Evolutionary conservation across 176 grass and related monocot genomes (phyloP).

Genomic region (Oryza brachyantha): DNA sequence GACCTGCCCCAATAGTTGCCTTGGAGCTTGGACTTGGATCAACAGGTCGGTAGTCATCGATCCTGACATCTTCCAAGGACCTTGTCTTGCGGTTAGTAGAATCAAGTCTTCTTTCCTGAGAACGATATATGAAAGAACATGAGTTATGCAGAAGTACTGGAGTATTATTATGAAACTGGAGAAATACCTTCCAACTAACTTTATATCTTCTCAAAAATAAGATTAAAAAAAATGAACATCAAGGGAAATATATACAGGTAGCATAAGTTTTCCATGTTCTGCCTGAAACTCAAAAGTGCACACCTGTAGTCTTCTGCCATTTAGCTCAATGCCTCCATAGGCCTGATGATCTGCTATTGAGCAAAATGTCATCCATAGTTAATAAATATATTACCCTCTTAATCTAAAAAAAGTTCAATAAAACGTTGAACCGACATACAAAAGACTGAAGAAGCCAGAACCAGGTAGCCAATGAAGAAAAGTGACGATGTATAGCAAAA

Average conservation of each 20-base stretch:
- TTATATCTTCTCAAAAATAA: background rate
- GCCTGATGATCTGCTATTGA: constrained; percentile 1
- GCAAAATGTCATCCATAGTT: constrained; percentile 9
- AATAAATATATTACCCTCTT: background rate
- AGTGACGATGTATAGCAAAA: background rate
- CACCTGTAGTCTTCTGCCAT: constrained; percentile 47
- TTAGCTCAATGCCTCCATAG: constrained; percentile 21
- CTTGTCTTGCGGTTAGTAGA: constrained; percentile 19
- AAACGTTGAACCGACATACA: constrained; percentile 1
- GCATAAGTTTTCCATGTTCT: background rate
- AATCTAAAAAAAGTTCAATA: background rate
- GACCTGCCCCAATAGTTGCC: constrained; percentile 47
- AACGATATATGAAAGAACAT: constrained; percentile 1
- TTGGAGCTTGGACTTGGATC: constrained; percentile 68
- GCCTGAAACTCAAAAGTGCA: background rate
- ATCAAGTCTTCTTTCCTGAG: constrained; percentile 39
- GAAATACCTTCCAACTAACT: background rate
- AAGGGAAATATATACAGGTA: background rate
- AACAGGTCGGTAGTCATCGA: constrained; percentile 52
- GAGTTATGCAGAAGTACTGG: background rate
- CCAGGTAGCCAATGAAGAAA: background rate
- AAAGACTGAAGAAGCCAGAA: constrained; percentile 8
- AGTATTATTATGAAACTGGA: background rate
- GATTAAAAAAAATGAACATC: background rate
- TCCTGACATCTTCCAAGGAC: constrained; percentile 21